Conservation (phyloP, 192 early-diverging fungal genomes). For the Podila clonocystis region DNA sequence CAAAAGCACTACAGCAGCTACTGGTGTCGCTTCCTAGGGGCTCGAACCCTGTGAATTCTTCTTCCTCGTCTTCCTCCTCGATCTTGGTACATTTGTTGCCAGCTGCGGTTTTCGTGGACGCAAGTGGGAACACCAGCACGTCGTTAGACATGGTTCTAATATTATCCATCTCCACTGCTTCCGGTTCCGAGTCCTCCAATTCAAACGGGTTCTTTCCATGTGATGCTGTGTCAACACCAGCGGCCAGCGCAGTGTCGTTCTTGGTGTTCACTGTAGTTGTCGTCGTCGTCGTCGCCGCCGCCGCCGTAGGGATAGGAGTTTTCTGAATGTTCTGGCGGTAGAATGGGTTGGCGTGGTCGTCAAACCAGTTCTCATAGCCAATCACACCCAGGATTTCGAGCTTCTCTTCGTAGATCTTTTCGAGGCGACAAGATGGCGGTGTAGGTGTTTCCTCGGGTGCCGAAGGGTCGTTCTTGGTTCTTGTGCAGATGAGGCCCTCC, state of each 20-base stretch:
- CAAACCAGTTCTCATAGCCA: slow-evolving; percentile 40
- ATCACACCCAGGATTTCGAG: slow-evolving; percentile 24
- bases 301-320: neutral
- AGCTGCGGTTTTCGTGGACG: neutral
- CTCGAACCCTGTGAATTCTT: slow-evolving; percentile 24
- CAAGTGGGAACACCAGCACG: slow-evolving; percentile 3
- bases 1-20: neutral
- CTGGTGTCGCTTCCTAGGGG: slow-evolving; percentile 14
- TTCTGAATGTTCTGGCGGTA: slow-evolving; percentile 7
- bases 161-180: neutral
- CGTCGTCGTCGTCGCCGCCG: neutral
- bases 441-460: slow-evolving; percentile 19
- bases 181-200: neutral
- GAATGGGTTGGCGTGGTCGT: slow-evolving; percentile 37
- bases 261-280: neutral
- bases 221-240: neutral
- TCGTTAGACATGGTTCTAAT: neutral
- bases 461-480: neutral
- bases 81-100: neutral
- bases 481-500: slow-evolving; percentile 24
- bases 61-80: neutral
- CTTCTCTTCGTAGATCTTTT: slow-evolving; percentile 45
- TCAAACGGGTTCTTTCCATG: neutral
- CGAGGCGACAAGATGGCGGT: slow-evolving; percentile 33
- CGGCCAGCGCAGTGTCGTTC: neutral